Base-by-base conservation (phyloP, 73 alveolate species). In the Paramecium bursaria region DNA sequence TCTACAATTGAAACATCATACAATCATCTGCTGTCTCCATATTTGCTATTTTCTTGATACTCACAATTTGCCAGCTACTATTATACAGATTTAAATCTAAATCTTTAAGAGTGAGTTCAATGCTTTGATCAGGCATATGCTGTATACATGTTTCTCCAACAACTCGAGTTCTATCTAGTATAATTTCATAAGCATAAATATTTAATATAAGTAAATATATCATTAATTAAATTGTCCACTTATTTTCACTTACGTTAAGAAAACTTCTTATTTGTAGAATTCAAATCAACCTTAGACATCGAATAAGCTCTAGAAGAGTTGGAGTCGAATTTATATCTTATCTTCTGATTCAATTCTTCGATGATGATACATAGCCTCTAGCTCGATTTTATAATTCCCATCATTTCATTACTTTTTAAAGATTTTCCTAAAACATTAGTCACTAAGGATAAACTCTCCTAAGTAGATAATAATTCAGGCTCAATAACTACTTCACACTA, bases 231-330 rank as follows among this genome's bases (percentile, higher is more conserved):
- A 7, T 7, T 7, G 5, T 39, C 5, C 5, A 39, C 5, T 39
- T 11, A 39, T 7, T 7, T 7, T 39, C 49, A 7, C 11, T 11
- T 39, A 39, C 11, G 5, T 5, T n/a, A 19, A 0, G 82, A 42
- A 67, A 67, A 67, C 82, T 67, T 67, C 44, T 67, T 67, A 22
- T 42, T 67, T 35, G 82, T 67, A 21, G 82, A 67, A 35, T 67
- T 42, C 44, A 67, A 31, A 19, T 67, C 82, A 67, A 27, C 39
- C 13, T 67, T 67, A 31, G 33, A 15, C 10, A 67, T 21, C 7
- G 82, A 67, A 1, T 35, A 67, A 21, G 82, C 44, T 42, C 82
- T 67, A 0, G 82, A 67, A 67, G 33, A 57, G 13, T 67, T 57
- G 4, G 33, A 57, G 13, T 67, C 82, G 4, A 67, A 42, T 4